Base-by-base conservation (phyloP, 345 rosid species). In the Aegle marmelos region DNA sequence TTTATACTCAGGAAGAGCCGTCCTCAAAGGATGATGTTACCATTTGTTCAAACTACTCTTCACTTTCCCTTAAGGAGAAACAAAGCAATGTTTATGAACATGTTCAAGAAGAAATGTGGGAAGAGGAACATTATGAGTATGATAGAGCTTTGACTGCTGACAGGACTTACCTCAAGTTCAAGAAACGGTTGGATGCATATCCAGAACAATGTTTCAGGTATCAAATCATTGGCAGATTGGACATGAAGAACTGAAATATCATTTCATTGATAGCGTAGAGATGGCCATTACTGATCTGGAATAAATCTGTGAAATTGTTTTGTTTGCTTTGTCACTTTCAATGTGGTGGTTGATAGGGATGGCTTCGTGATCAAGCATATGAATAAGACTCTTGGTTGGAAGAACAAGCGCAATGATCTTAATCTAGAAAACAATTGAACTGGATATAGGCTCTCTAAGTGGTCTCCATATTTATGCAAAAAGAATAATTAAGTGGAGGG, bases 131-230 rank as follows among this genome's bases (percentile, higher is more conserved):
- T 22, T 96, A 91, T 82, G 99, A 96, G 73, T 88, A 94, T 70
- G 98, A 94, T 86, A 84, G 79, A 87, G 95, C 99, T 37, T 65
- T 91, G 80, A 83, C 87, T 75, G 97, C 91, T 58, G 98, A 96
- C 83, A 89, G 98, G 79, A 88, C 90, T 70, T 96, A 90, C 84
- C 94, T 96, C 76, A 96, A 96, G 91, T 92, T 92, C 86, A 83
- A 92, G 73, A 96, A 94, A 81, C 84, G 83, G 76, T 75, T 94
- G 87, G 99, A 96, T 87, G 87, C 87, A 36, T 78, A 88, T 56
- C 97, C 97, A 0, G 88, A 92, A 58, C 99, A 96, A 76, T 94
- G 99, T 88, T 92, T 94, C 88, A 90, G 98, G 99, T 96, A 79
- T 76, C 54, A n/a, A 60, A 25, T 41, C 73, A 63, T 67, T 63